Evolutionary conservation across 257 asterid species (phyloP), one percentile per base, ranked within the genome.

Genomic region (Phtheirospermum japonicum): DNA sequence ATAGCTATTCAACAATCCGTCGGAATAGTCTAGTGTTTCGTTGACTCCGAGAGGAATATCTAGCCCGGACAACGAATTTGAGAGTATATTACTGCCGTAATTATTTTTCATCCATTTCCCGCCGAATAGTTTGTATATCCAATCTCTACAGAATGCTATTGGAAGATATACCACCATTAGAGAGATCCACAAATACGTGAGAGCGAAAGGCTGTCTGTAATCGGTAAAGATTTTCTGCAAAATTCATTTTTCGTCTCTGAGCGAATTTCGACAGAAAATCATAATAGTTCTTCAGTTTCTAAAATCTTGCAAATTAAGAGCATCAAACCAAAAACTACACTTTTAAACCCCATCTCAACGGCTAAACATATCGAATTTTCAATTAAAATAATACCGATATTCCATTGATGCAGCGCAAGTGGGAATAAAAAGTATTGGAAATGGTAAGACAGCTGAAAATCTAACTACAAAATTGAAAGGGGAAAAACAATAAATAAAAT

Each of bases 171-270:
- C 81, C 72, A 70, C 87, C 97, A 86, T 84, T 14, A 86, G 75
- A 60, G 95, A 89, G 61, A 84, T 84, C 79, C 95, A 87, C 30
- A 84, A 68, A 73, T 82, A 89, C 34, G 95, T 89, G 31, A 89
- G 73, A 12, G 82, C 94, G 65, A 89, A 89, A 31, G 95, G 97
- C 62, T 89, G 97, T 62, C 82, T 77, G 66, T 86, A 89, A 60
- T 84, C 83, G 12, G 72, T 77, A 72, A 86, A 84, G 3, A 86
- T 84, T 73, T 79, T 82, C 95, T 87, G 88, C 80, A 67, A 20
- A 75, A 57, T 28, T 60, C 53, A 73, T 16, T 28, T 18, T 71
- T 19, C 67, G 48, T 34, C 45, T 10, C 57, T 1, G 32, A 6
- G 1, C 33, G 4, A 48, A 45, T 36, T 31, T 19, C 18, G 45